These are phyloP conservation scores for Hordeum pubiflorum DNA, from an alignment of 202 grass and related monocot genomes.

Conservation along the genomic window DNA sequence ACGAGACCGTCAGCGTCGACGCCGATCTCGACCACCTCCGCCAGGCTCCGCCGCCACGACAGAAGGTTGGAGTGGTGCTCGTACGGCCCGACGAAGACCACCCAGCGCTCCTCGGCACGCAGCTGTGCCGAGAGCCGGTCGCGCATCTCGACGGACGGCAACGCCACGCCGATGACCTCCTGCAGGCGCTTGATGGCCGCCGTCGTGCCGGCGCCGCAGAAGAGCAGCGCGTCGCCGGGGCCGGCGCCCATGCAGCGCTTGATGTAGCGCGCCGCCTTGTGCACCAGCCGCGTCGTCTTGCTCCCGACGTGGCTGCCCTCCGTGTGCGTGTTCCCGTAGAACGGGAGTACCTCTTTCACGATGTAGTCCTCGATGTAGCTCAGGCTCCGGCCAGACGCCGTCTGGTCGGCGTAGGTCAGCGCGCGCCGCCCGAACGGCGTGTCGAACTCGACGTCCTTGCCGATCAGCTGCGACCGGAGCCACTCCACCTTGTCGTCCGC, in stretches of 20 bases:
- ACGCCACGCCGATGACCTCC: not conserved
- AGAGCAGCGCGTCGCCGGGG: constrained; percentile 42
- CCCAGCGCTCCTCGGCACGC: constrained; percentile 34
- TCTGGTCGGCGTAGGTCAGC: constrained; percentile 71
- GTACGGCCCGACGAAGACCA: constrained; percentile 70
- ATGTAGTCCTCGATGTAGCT: constrained; percentile 69
- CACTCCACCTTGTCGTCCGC: constrained; percentile 40
- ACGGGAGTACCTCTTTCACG: constrained; percentile 56
- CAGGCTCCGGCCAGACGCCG: constrained; percentile 62
- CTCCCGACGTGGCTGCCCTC: constrained; percentile 70
- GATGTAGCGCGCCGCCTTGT: constrained; percentile 49
- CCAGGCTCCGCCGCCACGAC: constrained; percentile 72
- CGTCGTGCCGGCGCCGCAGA: constrained; percentile 57
- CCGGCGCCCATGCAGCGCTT: constrained; percentile 62
- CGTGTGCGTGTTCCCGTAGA: constrained; percentile 82
- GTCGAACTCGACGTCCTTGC: constrained; percentile 39
- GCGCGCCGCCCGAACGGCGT: constrained; percentile 52
- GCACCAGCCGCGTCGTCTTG: constrained; percentile 46
- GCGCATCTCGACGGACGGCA: not conserved
- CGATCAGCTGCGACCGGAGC: constrained; percentile 51
- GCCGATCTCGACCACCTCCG: constrained; percentile 67
- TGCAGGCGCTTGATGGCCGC: constrained; percentile 48
- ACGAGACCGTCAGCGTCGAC: constrained; percentile 36
- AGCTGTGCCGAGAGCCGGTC: not conserved
- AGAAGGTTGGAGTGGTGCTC: constrained; percentile 93